Evolutionary conservation across 2,329 filamentous ascomycete genomes (phyloP).

Genomic region (Botrytis pseudocinerea): DNA sequence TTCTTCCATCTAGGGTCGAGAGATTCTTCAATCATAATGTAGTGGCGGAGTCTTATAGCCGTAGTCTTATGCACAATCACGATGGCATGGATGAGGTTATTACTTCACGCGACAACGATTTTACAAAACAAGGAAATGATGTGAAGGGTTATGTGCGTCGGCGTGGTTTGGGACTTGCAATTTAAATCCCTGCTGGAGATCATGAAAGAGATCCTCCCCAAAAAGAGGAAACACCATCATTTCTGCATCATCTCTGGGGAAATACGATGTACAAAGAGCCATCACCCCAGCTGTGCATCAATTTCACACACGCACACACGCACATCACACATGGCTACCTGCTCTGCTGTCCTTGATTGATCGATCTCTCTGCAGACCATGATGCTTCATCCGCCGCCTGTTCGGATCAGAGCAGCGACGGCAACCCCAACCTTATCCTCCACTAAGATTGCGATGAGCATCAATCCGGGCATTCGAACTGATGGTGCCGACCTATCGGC

Average conservation of each 20-base stretch:
- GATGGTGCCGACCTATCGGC: neutral
- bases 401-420: neutral
- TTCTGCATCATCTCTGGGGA: neutral
- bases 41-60: neutral
- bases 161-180: neutral
- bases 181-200: slow-evolving; percentile 20
- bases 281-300: neutral
- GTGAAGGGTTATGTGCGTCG: neutral
- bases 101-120: neutral
- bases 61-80: neutral
- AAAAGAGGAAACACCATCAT: neutral
- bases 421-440: neutral
- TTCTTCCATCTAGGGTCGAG: no score
- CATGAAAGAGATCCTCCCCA: neutral
- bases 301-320: neutral
- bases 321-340: neutral
- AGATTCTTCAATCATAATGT: no score
- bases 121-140: neutral
- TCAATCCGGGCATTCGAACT: neutral
- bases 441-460: neutral
- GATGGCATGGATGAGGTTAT: neutral
- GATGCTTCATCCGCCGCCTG: neutral
- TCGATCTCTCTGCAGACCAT: neutral
- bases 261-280: neutral
- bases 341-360: neutral